These are phyloP conservation scores for Blastomyces gilchristii DNA, from an alignment of 2,329 filamentous ascomycete species.

Conservation along the genomic window DNA sequence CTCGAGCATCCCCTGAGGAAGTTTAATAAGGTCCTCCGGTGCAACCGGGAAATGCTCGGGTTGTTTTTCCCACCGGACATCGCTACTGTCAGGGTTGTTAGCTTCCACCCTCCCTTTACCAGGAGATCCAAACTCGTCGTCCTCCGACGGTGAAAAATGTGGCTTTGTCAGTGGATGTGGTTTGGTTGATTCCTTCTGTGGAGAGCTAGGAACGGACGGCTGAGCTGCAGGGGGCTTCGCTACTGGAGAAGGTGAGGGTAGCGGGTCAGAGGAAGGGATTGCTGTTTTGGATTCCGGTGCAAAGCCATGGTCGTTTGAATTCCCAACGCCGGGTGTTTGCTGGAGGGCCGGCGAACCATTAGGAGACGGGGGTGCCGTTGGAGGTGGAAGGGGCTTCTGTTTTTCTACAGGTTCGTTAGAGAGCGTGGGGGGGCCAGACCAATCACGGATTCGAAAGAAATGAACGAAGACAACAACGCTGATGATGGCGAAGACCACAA, in stretches of 20 bases:
- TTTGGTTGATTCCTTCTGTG: background rate
- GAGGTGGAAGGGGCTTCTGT: conserved; percentile 7
- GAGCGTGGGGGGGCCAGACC: conserved; percentile 16
- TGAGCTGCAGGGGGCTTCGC: background rate
- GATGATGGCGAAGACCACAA: conserved; percentile 36
- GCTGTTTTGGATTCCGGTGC: conserved; percentile 3
- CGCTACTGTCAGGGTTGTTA: conserved; percentile 20
- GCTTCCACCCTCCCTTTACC: conserved; percentile 29
- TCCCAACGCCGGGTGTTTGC: background rate
- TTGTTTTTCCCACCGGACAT: conserved; percentile 62
- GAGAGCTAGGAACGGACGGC: background rate
- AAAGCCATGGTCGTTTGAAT: conserved; percentile 6
- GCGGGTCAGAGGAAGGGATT: background rate
- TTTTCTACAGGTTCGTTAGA: background rate
- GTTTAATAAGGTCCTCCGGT: conserved; percentile 63
- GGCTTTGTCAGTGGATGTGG: background rate
- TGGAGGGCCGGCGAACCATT: background rate
- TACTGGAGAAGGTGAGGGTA: background rate
- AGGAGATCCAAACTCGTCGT: conserved; percentile 22
- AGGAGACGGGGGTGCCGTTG: background rate
- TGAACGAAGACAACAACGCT: conserved; percentile 41
- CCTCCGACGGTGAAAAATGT: background rate
- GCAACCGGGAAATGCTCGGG: conserved; percentile 69
- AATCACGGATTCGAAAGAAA: conserved; percentile 39
- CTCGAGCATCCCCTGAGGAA: conserved; percentile 20